These are phyloP conservation scores for Paraleonurus japonicus DNA, from an alignment of 257 asterid species.

Conservation along the genomic window DNA sequence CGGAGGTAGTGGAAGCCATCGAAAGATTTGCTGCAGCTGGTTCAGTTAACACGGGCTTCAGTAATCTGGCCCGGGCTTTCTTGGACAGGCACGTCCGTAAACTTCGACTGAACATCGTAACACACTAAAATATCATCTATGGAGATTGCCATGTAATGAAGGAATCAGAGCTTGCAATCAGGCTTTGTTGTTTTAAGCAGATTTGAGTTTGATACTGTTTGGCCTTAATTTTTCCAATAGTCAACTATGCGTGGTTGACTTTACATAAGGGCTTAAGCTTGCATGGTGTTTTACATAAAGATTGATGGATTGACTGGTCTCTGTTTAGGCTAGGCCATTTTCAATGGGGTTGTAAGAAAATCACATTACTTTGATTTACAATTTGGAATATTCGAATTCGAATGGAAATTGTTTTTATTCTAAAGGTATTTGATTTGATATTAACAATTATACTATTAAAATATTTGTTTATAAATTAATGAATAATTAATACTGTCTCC, in stretches of 20 bases:
- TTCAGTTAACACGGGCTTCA: conserved; percentile 51
- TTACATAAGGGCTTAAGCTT: neutral
- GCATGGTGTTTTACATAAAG: neutral
- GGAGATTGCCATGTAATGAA: neutral
- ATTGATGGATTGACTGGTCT: neutral
- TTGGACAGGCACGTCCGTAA: conserved; percentile 51
- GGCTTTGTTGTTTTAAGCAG: neutral
- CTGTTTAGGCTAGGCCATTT: neutral
- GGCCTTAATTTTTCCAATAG: neutral
- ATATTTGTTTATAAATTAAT: too few species aligned
- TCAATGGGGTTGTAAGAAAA: neutral
- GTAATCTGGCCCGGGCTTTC: conserved; percentile 83
- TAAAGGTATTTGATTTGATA: too few species aligned
- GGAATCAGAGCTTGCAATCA: neutral
- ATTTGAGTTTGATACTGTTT: neutral
- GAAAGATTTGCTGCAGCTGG: conserved; percentile 69
- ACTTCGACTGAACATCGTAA: conserved; percentile 22
- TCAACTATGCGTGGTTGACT: neutral
- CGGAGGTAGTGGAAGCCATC: conserved; percentile 72
- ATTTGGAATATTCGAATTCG: too few species aligned
- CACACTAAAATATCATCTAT: neutral
- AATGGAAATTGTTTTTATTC: too few species aligned
- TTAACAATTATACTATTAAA: too few species aligned
- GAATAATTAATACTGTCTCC: too few species aligned
- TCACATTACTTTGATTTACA: too few species aligned